A percentile compares a stretch with the other conserved stretches of the same genome.
Conservation (phyloP, 75 land plant species). For the Ceratopteris richardii region DNA sequence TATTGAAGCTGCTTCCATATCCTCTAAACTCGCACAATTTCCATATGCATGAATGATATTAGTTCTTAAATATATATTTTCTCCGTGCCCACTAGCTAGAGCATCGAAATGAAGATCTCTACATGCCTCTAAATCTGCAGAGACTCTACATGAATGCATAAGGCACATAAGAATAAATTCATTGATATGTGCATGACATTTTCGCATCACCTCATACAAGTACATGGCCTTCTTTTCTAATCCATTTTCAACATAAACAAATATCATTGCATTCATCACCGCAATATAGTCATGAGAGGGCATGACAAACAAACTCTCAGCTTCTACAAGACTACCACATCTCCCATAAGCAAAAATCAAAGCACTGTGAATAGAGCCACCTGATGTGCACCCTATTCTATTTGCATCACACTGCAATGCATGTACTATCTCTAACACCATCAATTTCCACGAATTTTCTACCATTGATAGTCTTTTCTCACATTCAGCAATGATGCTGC, state of each 20-base stretch:
- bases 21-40: slow-evolving; percentile 10
- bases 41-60: slow-evolving; percentile 9
- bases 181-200: neutral
- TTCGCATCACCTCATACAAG: neutral
- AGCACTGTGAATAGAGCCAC: neutral
- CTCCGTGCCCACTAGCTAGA: neutral
- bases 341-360: neutral
- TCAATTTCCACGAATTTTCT: neutral
- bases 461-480: neutral
- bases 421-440: neutral
- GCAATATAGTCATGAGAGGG: neutral
- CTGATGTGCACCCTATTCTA: neutral
- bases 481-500: neutral
- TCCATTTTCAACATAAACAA: slow-evolving; percentile 6
- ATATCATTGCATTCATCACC: neutral
- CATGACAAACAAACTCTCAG: neutral
- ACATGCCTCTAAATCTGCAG: slow-evolving; percentile 4
- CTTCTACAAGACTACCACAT: neutral
- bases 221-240: slow-evolving; percentile 3
- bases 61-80: neutral
- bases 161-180: neutral
- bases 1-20: slow-evolving; percentile 4
- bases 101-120: slow-evolving; percentile 5
- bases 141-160: slow-evolving; percentile 7
- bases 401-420: slow-evolving; percentile 1